Base-by-base conservation (phyloP, 2,329 filamentous ascomycete species). In the Fusarium sp. region DNA sequence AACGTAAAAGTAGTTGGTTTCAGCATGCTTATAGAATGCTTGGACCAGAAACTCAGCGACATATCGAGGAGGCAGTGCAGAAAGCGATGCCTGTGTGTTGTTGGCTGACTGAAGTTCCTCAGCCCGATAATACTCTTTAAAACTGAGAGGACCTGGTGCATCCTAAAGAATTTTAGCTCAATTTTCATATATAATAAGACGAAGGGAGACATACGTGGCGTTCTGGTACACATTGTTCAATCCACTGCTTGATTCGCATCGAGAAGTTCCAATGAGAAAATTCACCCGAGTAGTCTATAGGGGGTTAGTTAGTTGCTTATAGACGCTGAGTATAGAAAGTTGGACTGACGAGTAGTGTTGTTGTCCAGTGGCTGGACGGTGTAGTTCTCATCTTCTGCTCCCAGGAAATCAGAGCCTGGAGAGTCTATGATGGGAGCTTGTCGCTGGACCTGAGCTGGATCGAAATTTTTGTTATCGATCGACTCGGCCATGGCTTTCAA, bases 211-310 rank as follows among this genome's bases (percentile, higher is more conserved):
- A 63, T 74, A 76, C 77, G 61, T 70, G 76, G 61, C 69, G 74
- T 31, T 74, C 74, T 26, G 76, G 75, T 10, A 77, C 77, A 59
- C 78, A 80, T 49, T 82, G 77, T 55, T 84, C 80, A n/a, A 85
- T 81, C 73, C 82, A 83, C n/a, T 82, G 79, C 66, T 84, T 84
- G 65, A 84, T 80, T 39, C 82, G 76, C 82, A 84, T 84, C 39
- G 83, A 85, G 68, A 85, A 85, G 65, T 85, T 85, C 82, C 83
- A 85, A 57, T 85, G 83, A 3, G 84, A 85, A 68, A 85, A 85
- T 64, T 85, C 84, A 11, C 84, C 84, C 1, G 84, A 85, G 61
- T 84, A 85, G 55, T 85, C 83, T 85, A 41, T 7, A 37, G 6
- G 2, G 43, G 15, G 41, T 74, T 61, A 38, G 57, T 39, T 31